Percentiles rank a stretch among this genome's conserved stretches.
These are phyloP conservation scores for Carpinus fangiana DNA, from an alignment of 306 rosid genomes.

Conservation along the genomic window DNA sequence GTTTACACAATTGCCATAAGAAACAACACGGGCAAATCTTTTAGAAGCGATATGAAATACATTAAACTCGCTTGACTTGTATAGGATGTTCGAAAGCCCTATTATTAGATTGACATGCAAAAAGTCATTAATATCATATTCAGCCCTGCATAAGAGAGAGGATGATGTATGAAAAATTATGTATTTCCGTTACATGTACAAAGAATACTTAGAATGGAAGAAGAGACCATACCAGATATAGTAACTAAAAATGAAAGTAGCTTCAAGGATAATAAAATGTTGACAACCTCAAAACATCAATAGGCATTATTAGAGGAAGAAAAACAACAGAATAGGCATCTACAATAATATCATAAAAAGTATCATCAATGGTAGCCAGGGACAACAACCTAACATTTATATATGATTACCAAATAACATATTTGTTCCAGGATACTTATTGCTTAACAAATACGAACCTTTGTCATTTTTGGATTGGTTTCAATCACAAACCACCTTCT, in stretches of 20 bases:
- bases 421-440: background rate
- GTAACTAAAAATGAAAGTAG: background rate
- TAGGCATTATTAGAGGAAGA: background rate
- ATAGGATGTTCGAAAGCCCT: background rate
- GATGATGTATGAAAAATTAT: background rate
- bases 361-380: background rate
- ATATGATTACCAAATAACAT: background rate
- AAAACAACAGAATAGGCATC: background rate
- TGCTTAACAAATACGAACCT: slow-evolving; percentile 43
- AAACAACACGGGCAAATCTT: background rate
- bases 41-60: background rate
- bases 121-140: background rate
- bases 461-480: slow-evolving; percentile 48
- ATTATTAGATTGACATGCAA: background rate
- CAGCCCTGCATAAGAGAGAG: background rate
- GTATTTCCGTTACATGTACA: background rate
- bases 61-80: background rate
- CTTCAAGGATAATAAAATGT: background rate
- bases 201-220: slow-evolving; percentile 1
- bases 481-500: slow-evolving; percentile 60
- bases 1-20: background rate
- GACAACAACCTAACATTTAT: background rate
- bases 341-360: background rate
- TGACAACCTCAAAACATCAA: background rate
- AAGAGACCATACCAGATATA: background rate